These are phyloP conservation scores for Scutellaria baicalensis DNA, from an alignment of 257 asterid genomes.

Conservation along the genomic window DNA sequence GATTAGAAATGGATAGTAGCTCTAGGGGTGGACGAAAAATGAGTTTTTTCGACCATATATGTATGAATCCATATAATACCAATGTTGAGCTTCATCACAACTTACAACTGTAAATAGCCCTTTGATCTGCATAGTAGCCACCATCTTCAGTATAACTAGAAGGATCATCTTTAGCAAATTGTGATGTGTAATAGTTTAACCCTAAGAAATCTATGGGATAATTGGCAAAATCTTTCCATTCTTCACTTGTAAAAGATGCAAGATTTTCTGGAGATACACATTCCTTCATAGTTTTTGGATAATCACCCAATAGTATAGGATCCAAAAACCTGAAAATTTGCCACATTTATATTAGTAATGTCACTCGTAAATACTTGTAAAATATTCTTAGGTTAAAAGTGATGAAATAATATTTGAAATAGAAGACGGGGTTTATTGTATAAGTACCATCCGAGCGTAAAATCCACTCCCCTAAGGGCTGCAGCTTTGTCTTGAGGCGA, in stretches of 20 bases:
- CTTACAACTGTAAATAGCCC: background rate
- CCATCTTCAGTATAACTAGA: background rate
- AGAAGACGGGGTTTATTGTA: background rate
- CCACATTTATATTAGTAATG: too few species aligned
- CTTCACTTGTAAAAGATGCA: background rate
- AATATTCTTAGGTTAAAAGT: too few species aligned
- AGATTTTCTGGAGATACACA: background rate
- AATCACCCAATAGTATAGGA: slow-evolving; percentile 9
- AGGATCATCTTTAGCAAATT: background rate
- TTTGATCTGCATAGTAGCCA: slow-evolving; percentile 11
- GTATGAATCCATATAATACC: too few species aligned
- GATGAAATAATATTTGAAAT: too few species aligned
- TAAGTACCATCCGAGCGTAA: slow-evolving; percentile 24
- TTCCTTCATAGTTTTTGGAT: slow-evolving; percentile 9
- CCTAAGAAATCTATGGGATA: slow-evolving; percentile 18
- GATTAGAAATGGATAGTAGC: too few species aligned
- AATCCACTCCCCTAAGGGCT: slow-evolving; percentile 8
- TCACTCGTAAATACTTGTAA: too few species aligned
- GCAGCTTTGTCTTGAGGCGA: background rate
- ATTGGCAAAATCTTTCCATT: background rate
- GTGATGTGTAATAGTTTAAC: slow-evolving; percentile 21
- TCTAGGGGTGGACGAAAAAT: too few species aligned
- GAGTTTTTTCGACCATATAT: too few species aligned
- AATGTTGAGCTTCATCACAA: too few species aligned
- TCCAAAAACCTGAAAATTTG: slow-evolving; percentile 13